A percentile compares a stretch with the other conserved stretches of the same genome.
Evolutionary conservation across 2,329 filamentous ascomycete genomes (phyloP).

Genomic region (Alternaria dauci): DNA sequence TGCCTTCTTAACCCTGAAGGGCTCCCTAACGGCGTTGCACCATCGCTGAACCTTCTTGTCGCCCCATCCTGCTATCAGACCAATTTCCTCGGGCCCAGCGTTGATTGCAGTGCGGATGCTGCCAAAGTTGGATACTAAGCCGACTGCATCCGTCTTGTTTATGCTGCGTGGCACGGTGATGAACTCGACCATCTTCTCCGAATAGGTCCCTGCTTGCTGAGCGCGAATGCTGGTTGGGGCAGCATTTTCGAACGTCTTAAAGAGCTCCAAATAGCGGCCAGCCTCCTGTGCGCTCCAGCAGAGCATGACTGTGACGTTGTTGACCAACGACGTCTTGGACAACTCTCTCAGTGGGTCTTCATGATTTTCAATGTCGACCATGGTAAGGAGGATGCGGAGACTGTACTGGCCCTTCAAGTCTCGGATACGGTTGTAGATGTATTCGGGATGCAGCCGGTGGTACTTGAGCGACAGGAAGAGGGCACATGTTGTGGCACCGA

Average conservation of each 20-base stretch:
- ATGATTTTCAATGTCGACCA: constrained; percentile 96
- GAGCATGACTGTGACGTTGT: constrained; percentile 89
- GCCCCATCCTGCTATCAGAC: constrained; percentile 88
- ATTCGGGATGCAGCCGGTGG: constrained; percentile 95
- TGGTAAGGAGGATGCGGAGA: constrained; percentile 83
- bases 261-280: constrained; percentile 90
- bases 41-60: constrained; percentile 92
- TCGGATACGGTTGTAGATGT: constrained; percentile 93
- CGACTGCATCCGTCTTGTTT: constrained; percentile 94
- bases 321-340: constrained; percentile 89
- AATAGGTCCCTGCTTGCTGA: constrained; percentile 82
- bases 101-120: constrained; percentile 87
- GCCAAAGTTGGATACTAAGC: constrained; percentile 90
- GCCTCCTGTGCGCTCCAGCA: constrained; percentile 96
- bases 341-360: constrained; percentile 89
- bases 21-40: constrained; percentile 82
- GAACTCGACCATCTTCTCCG: constrained; percentile 89
- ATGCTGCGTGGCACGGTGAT: constrained; percentile 88
- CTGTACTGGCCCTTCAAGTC: constrained; percentile 85
- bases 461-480: constrained; percentile 96
- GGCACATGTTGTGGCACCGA: constrained; percentile 87
- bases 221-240: constrained; percentile 83
- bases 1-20: constrained; percentile 79
- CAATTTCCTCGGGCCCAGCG: constrained; percentile 84
- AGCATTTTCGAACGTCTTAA: constrained; percentile 93